phyloP scores from a whole-genome alignment of 2,329 filamentous ascomycete species.

The Karstenula rhodostoma region DNA sequence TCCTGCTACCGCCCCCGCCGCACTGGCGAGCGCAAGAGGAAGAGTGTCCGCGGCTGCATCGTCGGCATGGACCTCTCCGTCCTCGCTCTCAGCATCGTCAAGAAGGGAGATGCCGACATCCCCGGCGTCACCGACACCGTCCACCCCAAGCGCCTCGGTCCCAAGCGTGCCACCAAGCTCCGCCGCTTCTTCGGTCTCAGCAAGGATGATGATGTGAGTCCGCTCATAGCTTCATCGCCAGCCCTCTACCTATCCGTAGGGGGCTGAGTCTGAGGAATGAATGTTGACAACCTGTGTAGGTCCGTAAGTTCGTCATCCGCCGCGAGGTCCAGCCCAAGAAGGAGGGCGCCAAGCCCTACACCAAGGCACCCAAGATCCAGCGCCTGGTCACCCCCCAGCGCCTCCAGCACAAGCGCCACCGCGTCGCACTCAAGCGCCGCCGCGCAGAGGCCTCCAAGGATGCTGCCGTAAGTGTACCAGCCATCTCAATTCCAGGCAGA shows the following conservation, averaged over 20 bases:
- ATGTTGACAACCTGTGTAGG: constrained; percentile 62
- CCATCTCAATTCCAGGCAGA: neutral
- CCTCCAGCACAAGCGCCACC: constrained; percentile 99
- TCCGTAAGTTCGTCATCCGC: constrained; percentile 99
- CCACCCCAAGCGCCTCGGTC: constrained; percentile 98
- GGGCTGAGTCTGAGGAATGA: constrained; percentile 57
- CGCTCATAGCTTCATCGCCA: constrained; percentile 72
- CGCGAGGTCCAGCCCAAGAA: constrained; percentile 97
- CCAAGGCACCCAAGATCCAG: constrained; percentile 99
- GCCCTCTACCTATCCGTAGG: constrained; percentile 45
- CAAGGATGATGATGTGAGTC: constrained; percentile 99
- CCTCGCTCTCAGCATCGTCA: constrained; percentile 92
- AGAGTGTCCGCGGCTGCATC: constrained; percentile 99
- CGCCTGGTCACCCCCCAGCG: constrained; percentile 99
- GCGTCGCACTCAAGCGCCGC: constrained; percentile 97
- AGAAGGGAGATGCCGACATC: constrained; percentile 95
- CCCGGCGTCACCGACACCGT: constrained; percentile 97
- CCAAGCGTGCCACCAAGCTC: constrained; percentile 99
- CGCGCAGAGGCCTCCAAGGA: constrained; percentile 97
- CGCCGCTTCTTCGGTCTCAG: constrained; percentile 99
- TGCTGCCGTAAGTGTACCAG: constrained; percentile 79
- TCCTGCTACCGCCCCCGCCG: constrained; percentile 99
- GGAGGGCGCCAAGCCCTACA: constrained; percentile 97
- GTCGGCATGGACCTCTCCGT: constrained; percentile 95
- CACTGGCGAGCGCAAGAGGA: constrained; percentile 98